These are phyloP conservation scores for Marchantia paleacea DNA, from an alignment of 225 moss, liverwort and hornwort species.

Conservation along the genomic window DNA sequence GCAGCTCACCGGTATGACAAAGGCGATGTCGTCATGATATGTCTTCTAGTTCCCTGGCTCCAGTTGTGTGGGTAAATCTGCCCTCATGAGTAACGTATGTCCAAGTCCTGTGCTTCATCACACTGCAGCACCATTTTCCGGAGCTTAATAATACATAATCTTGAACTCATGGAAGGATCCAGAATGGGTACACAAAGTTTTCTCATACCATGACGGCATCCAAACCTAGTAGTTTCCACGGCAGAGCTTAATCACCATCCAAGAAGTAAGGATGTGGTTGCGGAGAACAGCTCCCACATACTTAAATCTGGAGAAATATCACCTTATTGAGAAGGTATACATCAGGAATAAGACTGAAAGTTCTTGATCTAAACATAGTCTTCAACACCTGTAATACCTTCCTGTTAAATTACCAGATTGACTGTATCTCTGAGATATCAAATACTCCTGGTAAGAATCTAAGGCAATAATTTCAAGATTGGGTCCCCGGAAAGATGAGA, in stretches of 20 bases:
- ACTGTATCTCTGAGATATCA: too few relatives aligned
- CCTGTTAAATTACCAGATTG: background rate
- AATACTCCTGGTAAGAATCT: too few relatives aligned
- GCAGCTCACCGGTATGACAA: constrained; percentile 19
- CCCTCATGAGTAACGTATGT: constrained; percentile 9
- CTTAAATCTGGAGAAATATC: background rate
- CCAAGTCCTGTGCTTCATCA: constrained; percentile 25
- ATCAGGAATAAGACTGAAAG: background rate
- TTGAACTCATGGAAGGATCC: constrained; percentile 19
- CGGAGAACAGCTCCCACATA: background rate
- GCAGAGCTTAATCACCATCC: constrained; percentile 1
- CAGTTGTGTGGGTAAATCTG: constrained; percentile 11
- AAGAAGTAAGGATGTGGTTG: constrained; percentile 2
- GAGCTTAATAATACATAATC: constrained; percentile 22
- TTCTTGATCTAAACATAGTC: background rate
- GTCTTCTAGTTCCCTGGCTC: constrained; percentile 20
- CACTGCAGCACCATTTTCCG: constrained; percentile 19
- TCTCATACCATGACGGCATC: constrained; percentile 6
- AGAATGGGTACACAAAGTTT: constrained; percentile 1
- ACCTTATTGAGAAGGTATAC: background rate
- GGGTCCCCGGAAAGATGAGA: too few relatives aligned
- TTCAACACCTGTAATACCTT: background rate
- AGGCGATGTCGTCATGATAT: constrained; percentile 20
- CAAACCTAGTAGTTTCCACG: constrained; percentile 1
- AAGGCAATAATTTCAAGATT: too few relatives aligned